Percentiles rank a stretch among this genome's conserved stretches.
phyloP scores from a whole-genome alignment of 129 eudicot genomes.

The Flaveria linearis region DNA sequence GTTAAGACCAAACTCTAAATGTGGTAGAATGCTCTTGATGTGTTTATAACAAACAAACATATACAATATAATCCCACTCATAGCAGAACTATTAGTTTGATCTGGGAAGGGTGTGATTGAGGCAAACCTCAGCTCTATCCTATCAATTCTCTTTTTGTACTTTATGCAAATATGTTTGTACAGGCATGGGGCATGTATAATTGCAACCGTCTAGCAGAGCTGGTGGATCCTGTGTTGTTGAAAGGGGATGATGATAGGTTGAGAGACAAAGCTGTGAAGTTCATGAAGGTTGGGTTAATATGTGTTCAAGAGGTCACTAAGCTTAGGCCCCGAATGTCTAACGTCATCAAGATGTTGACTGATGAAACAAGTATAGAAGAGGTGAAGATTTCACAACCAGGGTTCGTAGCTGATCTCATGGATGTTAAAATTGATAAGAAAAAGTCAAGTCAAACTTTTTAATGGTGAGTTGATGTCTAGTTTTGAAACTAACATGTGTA shows the following conservation, averaged over 20 bases:
- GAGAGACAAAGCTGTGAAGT: constrained; percentile 48
- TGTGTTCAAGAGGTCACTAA: constrained; percentile 77
- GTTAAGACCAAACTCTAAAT: neutral
- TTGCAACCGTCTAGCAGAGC: constrained; percentile 38
- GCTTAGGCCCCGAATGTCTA: constrained; percentile 68
- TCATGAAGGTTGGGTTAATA: constrained; percentile 70
- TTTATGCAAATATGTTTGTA: constrained; percentile 16
- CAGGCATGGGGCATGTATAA: constrained; percentile 79
- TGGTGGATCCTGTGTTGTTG: constrained; percentile 55
- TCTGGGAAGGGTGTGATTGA: no score
- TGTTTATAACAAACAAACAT: neutral
- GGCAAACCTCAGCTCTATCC: no score
- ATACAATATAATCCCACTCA: no score
- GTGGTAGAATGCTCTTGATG: neutral
- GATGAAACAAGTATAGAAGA: constrained; percentile 40
- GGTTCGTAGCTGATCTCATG: constrained; percentile 66
- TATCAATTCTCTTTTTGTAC: neutral
- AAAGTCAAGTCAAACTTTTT: constrained; percentile 41
- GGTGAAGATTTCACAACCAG: constrained; percentile 59
- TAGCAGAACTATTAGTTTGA: no score
- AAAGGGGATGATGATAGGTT: constrained; percentile 49
- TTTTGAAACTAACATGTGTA: constrained; percentile 26
- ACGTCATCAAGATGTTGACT: constrained; percentile 53
- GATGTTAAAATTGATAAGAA: constrained; percentile 53
- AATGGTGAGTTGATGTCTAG: constrained; percentile 15